Percentiles rank a stretch among this genome's conserved stretches.
Conservation (phyloP, 176 grass and related monocot genomes). For the Neostapfia colusana region DNA sequence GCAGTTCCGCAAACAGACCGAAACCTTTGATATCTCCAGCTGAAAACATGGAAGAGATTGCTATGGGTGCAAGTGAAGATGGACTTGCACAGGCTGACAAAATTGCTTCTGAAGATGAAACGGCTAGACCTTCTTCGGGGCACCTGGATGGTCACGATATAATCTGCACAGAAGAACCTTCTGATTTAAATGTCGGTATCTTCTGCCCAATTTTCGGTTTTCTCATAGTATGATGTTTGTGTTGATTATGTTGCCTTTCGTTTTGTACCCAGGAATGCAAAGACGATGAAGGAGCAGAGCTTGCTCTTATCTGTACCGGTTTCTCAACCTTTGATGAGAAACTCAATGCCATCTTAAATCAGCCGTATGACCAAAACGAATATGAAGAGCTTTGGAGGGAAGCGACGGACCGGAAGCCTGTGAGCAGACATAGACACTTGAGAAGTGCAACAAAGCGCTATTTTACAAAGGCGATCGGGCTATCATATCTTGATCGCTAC, state of each 20-base stretch:
- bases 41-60: constrained; percentile 21
- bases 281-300: constrained; percentile 25
- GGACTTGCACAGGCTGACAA: neutral
- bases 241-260: neutral
- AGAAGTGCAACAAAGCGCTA: constrained; percentile 56
- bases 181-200: constrained; percentile 33
- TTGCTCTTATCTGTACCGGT: constrained; percentile 33
- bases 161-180: constrained; percentile 28
- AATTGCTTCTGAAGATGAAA: constrained; percentile 5
- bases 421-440: constrained; percentile 55
- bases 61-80: neutral
- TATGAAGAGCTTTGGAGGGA: constrained; percentile 61
- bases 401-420: constrained; percentile 50
- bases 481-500: constrained; percentile 68
- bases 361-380: constrained; percentile 59
- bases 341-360: constrained; percentile 43
- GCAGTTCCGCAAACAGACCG: neutral
- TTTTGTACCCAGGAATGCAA: constrained; percentile 24
- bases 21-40: neutral
- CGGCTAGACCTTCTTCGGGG: neutral
- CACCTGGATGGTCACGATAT: constrained; percentile 20
- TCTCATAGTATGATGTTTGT: constrained; percentile 19
- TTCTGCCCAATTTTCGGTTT: neutral
- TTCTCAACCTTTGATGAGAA: constrained; percentile 66
- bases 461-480: constrained; percentile 36